Evolutionary conservation across 2,329 filamentous ascomycete genomes (phyloP), one percentile per base, ranked within the genome.

Genomic region (Sclerotinia subarctica): DNA sequence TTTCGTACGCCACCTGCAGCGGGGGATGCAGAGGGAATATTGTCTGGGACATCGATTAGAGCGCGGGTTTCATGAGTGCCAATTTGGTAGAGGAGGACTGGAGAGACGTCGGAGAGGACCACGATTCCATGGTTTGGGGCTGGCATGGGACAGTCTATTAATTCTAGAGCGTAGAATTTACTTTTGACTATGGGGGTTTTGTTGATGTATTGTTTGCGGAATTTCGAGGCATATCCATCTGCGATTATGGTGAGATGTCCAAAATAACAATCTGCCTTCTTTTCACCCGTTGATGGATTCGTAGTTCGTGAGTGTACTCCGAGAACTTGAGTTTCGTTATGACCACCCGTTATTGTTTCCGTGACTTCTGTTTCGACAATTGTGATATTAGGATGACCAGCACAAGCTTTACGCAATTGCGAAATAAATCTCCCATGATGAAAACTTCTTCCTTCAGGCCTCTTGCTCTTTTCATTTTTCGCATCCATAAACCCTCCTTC

Each of bases 51-150:
- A 78, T 98, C 94, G 75, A 98, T 87, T 29, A 99, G 86, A 17
- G 90, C 91, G 72, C 95, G 88, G 1, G 95, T 99, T 81, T 98
- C 95, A 80, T 91, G 94, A 5, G 92, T 91, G 76, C 95, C 94
- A 77, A 99, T 99, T 81, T 98, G 95, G 82, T 99, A 99, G 69
- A 99, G 86, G 32, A 99, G 88, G 46, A 97, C 88, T 0, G 95
- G 94, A 0, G 88, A 82, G 57, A 87, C 85, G 71, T 92, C 86
- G 74, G 90, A 90, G 70, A 99, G 90, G 66, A 97, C 84, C 72
- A 99, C 94, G 79, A 96, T 93, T 26, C 94, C 95, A 78, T 92
- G 92, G 70, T 88, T 82, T 1, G 88, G 86, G 64, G 86, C 83
- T 2, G 93, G 92, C 13, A 98, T 86, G 32, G 89, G 84, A 68